Conservation (phyloP, 148 eudicot genomes). For the Cornus florida region DNA sequence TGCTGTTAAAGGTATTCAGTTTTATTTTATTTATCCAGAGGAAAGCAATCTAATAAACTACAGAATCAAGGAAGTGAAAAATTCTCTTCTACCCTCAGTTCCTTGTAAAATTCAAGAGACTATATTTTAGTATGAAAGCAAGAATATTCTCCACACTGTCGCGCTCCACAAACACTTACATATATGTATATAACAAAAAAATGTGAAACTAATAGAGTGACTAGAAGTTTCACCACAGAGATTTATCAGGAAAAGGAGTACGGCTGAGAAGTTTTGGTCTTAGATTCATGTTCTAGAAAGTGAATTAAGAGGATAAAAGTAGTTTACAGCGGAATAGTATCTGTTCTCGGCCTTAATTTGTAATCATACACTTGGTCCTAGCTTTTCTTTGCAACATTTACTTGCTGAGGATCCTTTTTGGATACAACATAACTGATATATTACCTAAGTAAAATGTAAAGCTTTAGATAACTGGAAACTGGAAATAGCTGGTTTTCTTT, state of each 20-base stretch:
- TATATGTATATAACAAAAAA: no score
- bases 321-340: not conserved
- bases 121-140: conserved; percentile 1
- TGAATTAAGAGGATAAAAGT: not conserved
- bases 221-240: no score
- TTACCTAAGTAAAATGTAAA: not conserved
- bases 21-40: not conserved
- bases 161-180: no score
- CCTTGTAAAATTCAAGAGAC: not conserved
- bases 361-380: not conserved
- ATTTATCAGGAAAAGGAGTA: no score
- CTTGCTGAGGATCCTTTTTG: not conserved
- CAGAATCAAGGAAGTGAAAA: not conserved
- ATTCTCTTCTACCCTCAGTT: not conserved
- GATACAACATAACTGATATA: not conserved
- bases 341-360: not conserved
- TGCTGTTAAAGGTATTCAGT: not conserved
- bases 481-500: not conserved
- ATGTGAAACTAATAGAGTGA: no score
- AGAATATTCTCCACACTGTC: not conserved
- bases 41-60: not conserved
- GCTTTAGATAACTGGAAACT: not conserved
- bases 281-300: not conserved
- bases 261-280: not conserved
- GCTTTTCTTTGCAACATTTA: not conserved